These are phyloP conservation scores for Cupressus sempervirens DNA, from an alignment of 75 land plant species.

Conservation along the genomic window DNA sequence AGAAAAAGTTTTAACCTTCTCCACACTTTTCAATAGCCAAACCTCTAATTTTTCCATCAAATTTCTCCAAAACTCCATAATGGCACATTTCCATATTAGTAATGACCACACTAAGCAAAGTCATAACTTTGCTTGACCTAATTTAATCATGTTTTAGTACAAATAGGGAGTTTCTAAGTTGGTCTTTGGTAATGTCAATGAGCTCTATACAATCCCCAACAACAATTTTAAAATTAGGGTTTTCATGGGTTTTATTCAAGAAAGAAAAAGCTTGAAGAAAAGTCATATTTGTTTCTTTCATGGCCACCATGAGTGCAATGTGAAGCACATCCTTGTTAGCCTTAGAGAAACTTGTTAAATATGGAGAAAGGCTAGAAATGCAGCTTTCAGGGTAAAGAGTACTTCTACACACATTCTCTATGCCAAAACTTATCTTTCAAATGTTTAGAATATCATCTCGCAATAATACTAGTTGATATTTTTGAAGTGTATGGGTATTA, in stretches of 20 bases:
- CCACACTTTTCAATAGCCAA: background rate
- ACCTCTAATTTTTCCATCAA: background rate
- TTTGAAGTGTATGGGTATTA: too few species aligned
- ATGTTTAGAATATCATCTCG: too few species aligned
- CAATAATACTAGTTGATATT: too few species aligned
- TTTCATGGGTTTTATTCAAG: too few species aligned
- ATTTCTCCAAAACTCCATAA: too few species aligned
- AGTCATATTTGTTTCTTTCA: background rate
- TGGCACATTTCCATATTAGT: too few species aligned
- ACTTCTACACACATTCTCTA: background rate
- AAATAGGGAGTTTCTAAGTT: background rate
- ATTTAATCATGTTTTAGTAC: background rate
- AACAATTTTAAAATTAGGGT: background rate
- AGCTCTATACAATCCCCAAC: background rate
- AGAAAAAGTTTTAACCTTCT: background rate
- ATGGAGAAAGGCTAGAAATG: background rate
- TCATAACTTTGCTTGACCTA: background rate
- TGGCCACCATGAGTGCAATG: too few species aligned
- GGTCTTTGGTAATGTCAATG: constrained; percentile 1
- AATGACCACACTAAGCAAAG: background rate
- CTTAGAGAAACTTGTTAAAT: too few species aligned
- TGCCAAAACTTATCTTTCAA: background rate
- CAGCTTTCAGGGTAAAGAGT: background rate
- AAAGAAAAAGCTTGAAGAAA: too few species aligned
- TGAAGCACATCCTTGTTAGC: too few species aligned